These are phyloP conservation scores for Ballota nigra DNA, from an alignment of 257 asterid species.

Conservation along the genomic window DNA sequence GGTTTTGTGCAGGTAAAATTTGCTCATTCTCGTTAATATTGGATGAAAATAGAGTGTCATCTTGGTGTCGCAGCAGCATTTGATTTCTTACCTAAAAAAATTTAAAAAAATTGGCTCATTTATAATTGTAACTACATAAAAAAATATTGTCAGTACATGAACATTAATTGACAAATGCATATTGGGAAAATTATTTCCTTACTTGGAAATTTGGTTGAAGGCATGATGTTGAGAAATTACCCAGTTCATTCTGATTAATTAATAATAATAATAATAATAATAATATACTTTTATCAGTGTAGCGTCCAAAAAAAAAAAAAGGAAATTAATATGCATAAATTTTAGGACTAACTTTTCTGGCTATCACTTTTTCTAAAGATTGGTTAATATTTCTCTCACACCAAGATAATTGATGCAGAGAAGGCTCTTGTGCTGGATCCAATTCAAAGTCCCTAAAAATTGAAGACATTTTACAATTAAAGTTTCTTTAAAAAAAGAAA, in stretches of 20 bases:
- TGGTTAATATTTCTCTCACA: constrained; percentile 46
- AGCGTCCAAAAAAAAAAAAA: no score
- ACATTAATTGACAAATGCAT: neutral
- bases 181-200: neutral
- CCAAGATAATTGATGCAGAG: constrained; percentile 60
- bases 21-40: constrained; percentile 19
- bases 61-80: constrained; percentile 26
- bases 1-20: constrained; percentile 18
- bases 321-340: neutral
- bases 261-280: neutral
- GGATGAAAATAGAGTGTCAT: constrained; percentile 5
- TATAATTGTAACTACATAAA: neutral
- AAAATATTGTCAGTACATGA: neutral
- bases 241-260: constrained; percentile 21
- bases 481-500: no score
- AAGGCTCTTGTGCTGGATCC: constrained; percentile 41
- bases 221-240: constrained; percentile 11
- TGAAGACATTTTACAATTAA: neutral
- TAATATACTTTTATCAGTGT: neutral
- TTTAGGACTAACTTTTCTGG: constrained; percentile 36
- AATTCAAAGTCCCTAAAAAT: constrained; percentile 45
- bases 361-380: constrained; percentile 34
- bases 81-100: neutral
- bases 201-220: constrained; percentile 29
- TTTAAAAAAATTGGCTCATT: neutral